phyloP scores from a whole-genome alignment of 2,329 filamentous ascomycete species.

The Verticillium tricorpus region DNA sequence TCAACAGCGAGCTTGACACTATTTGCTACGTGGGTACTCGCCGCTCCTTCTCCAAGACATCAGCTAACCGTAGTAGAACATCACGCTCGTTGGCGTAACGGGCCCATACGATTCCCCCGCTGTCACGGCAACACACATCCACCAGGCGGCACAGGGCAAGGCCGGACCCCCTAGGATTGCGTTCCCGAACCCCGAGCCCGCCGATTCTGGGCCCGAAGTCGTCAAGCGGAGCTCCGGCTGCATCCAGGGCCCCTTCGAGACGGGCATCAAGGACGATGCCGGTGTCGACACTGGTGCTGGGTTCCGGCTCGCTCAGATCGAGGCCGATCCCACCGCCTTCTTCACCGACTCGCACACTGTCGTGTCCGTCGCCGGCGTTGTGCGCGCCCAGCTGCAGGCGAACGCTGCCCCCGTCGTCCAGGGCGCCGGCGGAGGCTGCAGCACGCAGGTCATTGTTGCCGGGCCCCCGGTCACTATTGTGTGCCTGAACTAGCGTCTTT shows the following conservation, averaged over 20 bases:
- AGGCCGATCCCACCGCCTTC: constrained; percentile 41
- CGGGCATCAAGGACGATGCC: constrained; percentile 30
- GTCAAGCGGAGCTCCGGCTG: constrained; percentile 17
- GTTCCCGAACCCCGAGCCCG: constrained; percentile 37
- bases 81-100: constrained; percentile 38
- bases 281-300: constrained; percentile 38
- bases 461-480: not conserved
- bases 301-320: constrained; percentile 41
- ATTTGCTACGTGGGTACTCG: constrained; percentile 21
- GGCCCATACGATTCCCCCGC: constrained; percentile 41
- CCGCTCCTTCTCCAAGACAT: not conserved
- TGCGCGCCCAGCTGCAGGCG: constrained; percentile 2
- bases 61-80: constrained; percentile 27
- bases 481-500: not conserved
- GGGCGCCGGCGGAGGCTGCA: not conserved
- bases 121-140: constrained; percentile 44
- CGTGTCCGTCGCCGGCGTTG: constrained; percentile 36
- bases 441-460: not conserved
- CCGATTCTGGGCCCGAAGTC: constrained; percentile 22
- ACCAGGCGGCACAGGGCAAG: constrained; percentile 36
- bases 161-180: constrained; percentile 41
- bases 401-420: not conserved
- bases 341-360: constrained; percentile 43
- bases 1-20: constrained; percentile 32
- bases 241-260: constrained; percentile 34